Conservation (phyloP, 2,329 filamentous ascomycete species). For the Cryphonectria japonica region DNA sequence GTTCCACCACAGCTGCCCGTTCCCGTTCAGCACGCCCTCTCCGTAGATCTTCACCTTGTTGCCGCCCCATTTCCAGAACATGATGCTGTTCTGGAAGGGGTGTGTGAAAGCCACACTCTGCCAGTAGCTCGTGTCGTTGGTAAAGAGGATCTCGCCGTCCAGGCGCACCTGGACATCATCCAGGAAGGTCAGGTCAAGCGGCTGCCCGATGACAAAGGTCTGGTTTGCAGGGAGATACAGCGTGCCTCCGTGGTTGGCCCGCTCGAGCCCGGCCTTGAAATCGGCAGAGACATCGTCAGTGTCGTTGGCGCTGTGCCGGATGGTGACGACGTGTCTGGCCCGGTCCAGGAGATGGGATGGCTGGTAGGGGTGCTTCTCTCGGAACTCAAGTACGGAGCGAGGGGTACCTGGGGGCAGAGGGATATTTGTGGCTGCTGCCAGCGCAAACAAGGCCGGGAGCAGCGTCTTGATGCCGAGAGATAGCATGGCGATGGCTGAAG, state of each 20-base stretch:
- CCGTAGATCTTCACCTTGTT: conserved; percentile 64
- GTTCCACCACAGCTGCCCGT: conserved; percentile 52
- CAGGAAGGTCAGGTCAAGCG: conserved; percentile 61
- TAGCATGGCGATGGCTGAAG: conserved; percentile 30
- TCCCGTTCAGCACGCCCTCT: conserved; percentile 58
- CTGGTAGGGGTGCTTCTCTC: conserved; percentile 44
- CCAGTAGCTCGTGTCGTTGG: conserved; percentile 49
- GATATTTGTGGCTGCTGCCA: conserved; percentile 32
- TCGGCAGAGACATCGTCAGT: conserved; percentile 60
- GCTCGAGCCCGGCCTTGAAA: conserved; percentile 56
- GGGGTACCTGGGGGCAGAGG: conserved; percentile 40
- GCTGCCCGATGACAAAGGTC: conserved; percentile 62
- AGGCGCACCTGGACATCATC: conserved; percentile 61
- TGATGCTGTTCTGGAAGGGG: conserved; percentile 55
- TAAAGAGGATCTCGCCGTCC: conserved; percentile 58
- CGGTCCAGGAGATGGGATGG: conserved; percentile 24
- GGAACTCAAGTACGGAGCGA: conserved; percentile 43
- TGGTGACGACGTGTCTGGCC: conserved; percentile 46
- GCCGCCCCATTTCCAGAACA: conserved; percentile 68
- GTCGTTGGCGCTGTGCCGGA: conserved; percentile 56
- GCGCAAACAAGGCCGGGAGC: conserved; percentile 34
- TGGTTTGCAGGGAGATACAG: conserved; percentile 57
- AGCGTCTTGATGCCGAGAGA: conserved; percentile 26
- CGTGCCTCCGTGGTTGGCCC: conserved; percentile 62
- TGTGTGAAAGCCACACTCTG: conserved; percentile 46